Conservation (phyloP, 2,329 filamentous ascomycete genomes). For the Colletotrichum simmondsii region DNA sequence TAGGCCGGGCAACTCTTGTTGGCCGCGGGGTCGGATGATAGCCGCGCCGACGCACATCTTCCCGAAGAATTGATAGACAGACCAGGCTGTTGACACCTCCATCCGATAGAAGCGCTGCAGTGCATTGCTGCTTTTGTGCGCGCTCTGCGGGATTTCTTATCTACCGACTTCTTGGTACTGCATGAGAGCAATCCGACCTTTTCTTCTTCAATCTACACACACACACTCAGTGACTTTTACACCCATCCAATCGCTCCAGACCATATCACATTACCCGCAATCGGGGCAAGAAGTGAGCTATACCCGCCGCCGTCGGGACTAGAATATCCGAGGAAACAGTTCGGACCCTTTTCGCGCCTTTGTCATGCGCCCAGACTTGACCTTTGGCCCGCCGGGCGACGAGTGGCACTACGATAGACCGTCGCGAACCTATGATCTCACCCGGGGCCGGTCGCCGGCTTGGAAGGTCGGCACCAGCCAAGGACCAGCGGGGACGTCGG, state of each 20-base stretch:
- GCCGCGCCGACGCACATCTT: constrained; percentile 22
- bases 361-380: constrained; percentile 23
- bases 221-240: background rate
- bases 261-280: constrained; percentile 19
- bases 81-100: background rate
- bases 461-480: constrained; percentile 28
- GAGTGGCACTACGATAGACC: constrained; percentile 26
- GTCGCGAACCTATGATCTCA: constrained; percentile 33
- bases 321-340: constrained; percentile 28
- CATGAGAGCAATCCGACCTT: constrained; percentile 5
- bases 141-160: constrained; percentile 2
- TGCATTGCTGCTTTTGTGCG: background rate
- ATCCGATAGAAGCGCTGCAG: background rate
- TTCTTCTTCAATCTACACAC: background rate
- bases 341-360: constrained; percentile 3
- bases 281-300: constrained; percentile 13
- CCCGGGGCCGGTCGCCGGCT: constrained; percentile 25
- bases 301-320: constrained; percentile 24
- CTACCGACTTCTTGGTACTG: constrained; percentile 9
- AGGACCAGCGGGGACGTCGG: constrained; percentile 31
- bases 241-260: background rate
- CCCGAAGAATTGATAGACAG: background rate
- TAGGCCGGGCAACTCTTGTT: background rate
- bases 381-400: constrained; percentile 32
- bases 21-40: constrained; percentile 9